Evolutionary conservation across 2,329 filamentous ascomycete species (phyloP).

Genomic region (Aureobasidium namibiae): DNA sequence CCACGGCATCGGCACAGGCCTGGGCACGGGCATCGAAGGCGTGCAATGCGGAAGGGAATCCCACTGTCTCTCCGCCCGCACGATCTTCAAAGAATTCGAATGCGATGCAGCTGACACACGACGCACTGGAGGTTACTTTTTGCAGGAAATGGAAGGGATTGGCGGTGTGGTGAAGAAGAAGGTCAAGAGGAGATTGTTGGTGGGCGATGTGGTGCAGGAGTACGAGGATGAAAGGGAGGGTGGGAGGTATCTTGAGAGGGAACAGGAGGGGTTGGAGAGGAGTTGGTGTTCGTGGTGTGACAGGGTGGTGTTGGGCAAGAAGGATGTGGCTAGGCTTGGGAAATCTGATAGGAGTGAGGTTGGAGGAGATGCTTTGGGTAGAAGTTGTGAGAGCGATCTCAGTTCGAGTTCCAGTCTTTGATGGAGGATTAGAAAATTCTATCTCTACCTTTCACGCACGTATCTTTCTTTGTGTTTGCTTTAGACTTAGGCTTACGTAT

Average conservation of each 20-base stretch:
- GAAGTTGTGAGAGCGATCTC: neutral
- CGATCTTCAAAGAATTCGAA: slow-evolving; percentile 76
- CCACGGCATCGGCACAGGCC: slow-evolving; percentile 74
- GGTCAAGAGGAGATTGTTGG: slow-evolving; percentile 69
- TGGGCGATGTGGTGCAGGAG: slow-evolving; percentile 79
- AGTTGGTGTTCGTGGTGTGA: slow-evolving; percentile 94
- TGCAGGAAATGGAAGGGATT: slow-evolving; percentile 86
- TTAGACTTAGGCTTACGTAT: no score
- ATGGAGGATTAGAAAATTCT: no score
- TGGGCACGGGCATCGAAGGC: slow-evolving; percentile 79
- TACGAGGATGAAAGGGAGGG: slow-evolving; percentile 68
- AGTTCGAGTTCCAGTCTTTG: slow-evolving; percentile 3
- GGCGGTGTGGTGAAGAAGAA: slow-evolving; percentile 84
- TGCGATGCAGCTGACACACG: slow-evolving; percentile 50
- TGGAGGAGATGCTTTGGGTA: neutral
- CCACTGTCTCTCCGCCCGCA: slow-evolving; percentile 66
- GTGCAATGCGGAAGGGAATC: slow-evolving; percentile 76
- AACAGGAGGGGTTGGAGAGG: slow-evolving; percentile 58
- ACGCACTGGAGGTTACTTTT: slow-evolving; percentile 62
- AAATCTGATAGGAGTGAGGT: neutral
- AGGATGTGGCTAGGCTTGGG: slow-evolving; percentile 29
- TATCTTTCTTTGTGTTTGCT: neutral
- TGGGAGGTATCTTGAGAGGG: slow-evolving; percentile 59
- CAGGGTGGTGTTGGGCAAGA: slow-evolving; percentile 58
- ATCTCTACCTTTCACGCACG: neutral